Conservation (phyloP, 495 filamentous ascomycete species). For the Oidiodendron maius region DNA sequence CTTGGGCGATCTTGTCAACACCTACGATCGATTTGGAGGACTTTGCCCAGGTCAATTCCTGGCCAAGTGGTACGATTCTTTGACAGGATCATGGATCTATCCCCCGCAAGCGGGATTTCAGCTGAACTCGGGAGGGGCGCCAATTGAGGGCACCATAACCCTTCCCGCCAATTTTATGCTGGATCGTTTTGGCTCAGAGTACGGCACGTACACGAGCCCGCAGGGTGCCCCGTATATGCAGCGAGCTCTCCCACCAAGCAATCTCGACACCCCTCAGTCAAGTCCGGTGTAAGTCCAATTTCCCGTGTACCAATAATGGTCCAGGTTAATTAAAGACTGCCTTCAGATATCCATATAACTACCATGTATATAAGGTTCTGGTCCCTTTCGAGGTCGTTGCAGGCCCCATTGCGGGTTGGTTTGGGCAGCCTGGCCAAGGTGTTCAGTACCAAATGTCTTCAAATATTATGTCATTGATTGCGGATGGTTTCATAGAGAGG, state of each 20-base stretch:
- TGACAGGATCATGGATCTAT: conserved; percentile 33
- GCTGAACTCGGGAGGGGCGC: conserved; percentile 21
- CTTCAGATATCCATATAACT: conserved; percentile 42
- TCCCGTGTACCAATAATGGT: background rate
- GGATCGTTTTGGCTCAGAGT: conserved; percentile 50
- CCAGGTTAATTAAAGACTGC: background rate
- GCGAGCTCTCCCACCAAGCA: conserved; percentile 46
- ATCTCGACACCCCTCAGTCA: conserved; percentile 33
- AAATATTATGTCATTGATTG: conserved; percentile 8
- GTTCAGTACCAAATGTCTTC: conserved; percentile 31
- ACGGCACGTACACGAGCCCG: conserved; percentile 37
- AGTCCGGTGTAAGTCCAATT: conserved; percentile 20
- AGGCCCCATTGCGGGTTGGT: conserved; percentile 50
- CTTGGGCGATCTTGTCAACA: conserved; percentile 28
- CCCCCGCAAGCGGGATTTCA: conserved; percentile 40
- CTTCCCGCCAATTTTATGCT: conserved; percentile 39
- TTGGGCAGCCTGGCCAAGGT: conserved; percentile 52
- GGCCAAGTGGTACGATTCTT: conserved; percentile 34
- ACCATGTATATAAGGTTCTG: conserved; percentile 46
- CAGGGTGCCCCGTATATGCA: conserved; percentile 46
- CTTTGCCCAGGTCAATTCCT: conserved; percentile 45
- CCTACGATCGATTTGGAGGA: conserved; percentile 42
- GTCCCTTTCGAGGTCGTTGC: conserved; percentile 35
- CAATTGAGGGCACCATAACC: conserved; percentile 41
- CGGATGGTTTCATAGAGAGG: conserved; percentile 6